These are phyloP conservation scores for Saccharum hybrid DNA, from an alignment of 202 grass and related monocot species.

Conservation along the genomic window DNA sequence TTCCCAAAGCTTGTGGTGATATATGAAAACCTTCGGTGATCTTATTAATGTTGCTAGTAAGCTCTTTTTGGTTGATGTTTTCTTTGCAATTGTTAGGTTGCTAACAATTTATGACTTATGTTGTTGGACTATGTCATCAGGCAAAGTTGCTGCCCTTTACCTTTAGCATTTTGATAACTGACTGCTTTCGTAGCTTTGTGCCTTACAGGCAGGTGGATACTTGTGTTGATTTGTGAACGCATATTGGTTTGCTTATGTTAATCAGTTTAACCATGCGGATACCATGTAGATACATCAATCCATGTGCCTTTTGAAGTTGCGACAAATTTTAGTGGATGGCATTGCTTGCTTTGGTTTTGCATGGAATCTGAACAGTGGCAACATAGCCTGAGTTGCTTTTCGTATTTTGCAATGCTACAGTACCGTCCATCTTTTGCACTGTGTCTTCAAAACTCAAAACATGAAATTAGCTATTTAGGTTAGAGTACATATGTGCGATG, in stretches of 20 bases:
- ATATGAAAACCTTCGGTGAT: neutral
- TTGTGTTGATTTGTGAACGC: neutral
- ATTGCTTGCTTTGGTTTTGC: neutral
- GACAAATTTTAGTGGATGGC: neutral
- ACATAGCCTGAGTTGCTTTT: neutral
- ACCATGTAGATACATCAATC: neutral
- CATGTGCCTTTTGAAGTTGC: neutral
- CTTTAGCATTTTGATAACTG: neutral
- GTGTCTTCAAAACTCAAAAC: neutral
- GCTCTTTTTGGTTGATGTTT: neutral
- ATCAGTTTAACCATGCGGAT: neutral
- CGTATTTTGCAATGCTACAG: neutral
- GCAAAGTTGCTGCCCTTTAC: neutral
- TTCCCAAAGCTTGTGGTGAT: neutral
- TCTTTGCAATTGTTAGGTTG: conserved; percentile 7
- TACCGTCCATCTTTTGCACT: neutral
- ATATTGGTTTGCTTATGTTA: neutral
- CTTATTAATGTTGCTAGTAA: neutral
- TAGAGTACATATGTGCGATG: neutral
- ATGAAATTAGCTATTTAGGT: conserved; percentile 1
- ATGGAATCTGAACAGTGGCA: neutral
- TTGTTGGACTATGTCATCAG: neutral
- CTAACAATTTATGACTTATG: neutral
- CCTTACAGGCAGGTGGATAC: neutral
- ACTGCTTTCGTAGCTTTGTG: neutral